Conservation (phyloP, 2,329 filamentous ascomycete genomes). For the Emericellopsis cladophorae region DNA sequence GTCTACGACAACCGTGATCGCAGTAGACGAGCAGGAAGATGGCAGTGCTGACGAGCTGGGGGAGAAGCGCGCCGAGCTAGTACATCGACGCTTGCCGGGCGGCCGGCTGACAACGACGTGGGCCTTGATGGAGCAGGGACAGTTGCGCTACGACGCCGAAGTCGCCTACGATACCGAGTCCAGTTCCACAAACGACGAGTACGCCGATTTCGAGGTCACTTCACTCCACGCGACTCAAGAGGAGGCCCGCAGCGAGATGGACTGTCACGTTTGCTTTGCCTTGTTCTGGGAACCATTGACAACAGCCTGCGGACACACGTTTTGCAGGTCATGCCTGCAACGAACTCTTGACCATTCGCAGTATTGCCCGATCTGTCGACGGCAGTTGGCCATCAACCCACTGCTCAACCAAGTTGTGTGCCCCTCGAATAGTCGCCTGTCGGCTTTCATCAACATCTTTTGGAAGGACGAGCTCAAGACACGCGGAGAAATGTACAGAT, state of each 20-base stretch:
- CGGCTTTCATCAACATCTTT: conserved; percentile 51
- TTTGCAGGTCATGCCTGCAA: conserved; percentile 69
- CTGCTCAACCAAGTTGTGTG: conserved; percentile 24
- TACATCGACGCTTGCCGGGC: conserved; percentile 25
- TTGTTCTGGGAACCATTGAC: conserved; percentile 74
- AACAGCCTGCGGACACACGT: conserved; percentile 79
- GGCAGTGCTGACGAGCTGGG: not conserved
- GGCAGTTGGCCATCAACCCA: conserved; percentile 40
- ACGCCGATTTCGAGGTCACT: conserved; percentile 1
- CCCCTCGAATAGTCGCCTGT: conserved; percentile 50
- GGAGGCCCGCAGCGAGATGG: conserved; percentile 54
- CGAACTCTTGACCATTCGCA: conserved; percentile 66
- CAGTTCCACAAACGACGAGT: not conserved
- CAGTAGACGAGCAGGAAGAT: not conserved
- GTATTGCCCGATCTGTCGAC: conserved; percentile 71
- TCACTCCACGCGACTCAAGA: conserved; percentile 45
- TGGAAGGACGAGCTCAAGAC: conserved; percentile 53
- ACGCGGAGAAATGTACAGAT: conserved; percentile 39
- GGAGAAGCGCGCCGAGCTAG: not conserved
- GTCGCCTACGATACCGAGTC: conserved; percentile 28
- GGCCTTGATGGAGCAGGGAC: conserved; percentile 46
- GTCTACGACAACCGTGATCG: conserved; percentile 16
- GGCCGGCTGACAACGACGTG: conserved; percentile 56
- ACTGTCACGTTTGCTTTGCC: conserved; percentile 81
- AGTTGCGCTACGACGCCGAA: conserved; percentile 41